Evolutionary conservation across 305 asterid species (phyloP), one percentile per base, ranked within the genome.

Genomic region (Euphrasia arctica): DNA sequence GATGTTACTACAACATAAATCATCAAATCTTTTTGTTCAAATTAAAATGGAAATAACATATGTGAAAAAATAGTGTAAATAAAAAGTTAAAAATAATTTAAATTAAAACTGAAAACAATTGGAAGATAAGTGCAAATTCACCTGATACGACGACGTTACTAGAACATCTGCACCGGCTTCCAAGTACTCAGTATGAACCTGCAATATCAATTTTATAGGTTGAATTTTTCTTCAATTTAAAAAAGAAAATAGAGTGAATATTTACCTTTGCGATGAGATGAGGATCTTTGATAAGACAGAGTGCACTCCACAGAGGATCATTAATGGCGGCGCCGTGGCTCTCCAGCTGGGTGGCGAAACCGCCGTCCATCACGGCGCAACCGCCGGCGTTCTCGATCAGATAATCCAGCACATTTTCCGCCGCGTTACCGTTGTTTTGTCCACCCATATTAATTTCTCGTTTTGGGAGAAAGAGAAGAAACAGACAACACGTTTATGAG

Each of bases 301-400:
- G 78, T 18, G 91, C 81, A n/a, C 84, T 78, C 91, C 91, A 82
- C 10, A 84, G 78, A 66, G 88, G 86, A 67, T 83, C 85, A 43
- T 77, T 71, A 43, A 83, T 78, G 71, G 62, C 62, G 59, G 89
- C 86, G 41, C 86, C 86, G 45, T 80, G 86, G 14, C 14, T 73
- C 72, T 83, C 80, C 5, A 83, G 77, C 63, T 80, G 83, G 47
- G 86, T 83, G 45, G 85, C 82, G 47, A 80, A 83, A 58, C 86
- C 85, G 22, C 91, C 87, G 56, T 84, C 91, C 58, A 84, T 64
- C 49, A 84, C 81, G 32, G 84, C 85, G 63, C 85, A 83, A 69
- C 86, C 87, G 15, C 87, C 87, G 10, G 85, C 75, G 25, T 66
- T 74, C 69, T 69, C 70, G 6, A 84, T 70, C 51, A 79, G 73